Conservation (phyloP, 2,329 filamentous ascomycete species). For the Claviceps cyperi region DNA sequence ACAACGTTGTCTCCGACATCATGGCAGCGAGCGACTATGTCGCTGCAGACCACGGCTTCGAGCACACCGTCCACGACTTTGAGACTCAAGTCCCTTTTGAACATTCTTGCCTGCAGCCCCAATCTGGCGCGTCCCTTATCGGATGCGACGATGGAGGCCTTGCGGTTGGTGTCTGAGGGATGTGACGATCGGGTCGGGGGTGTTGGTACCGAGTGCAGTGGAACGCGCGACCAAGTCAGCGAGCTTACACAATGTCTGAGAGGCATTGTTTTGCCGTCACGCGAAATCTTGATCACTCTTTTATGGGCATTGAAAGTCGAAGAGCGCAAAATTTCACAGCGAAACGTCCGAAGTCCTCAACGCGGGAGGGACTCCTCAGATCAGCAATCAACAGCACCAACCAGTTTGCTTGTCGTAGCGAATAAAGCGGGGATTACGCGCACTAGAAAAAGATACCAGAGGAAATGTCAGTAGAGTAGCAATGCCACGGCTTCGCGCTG, state of each 20-base stretch:
- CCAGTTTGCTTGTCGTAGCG: conserved; percentile 11
- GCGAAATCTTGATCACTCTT: conserved; percentile 32
- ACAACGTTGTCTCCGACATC: conserved; percentile 29
- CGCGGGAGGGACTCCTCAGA: conserved; percentile 13
- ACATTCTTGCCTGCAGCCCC: conserved; percentile 60
- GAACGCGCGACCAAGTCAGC: conserved; percentile 22
- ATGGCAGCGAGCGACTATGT: conserved; percentile 33
- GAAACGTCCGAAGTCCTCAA: conserved; percentile 10
- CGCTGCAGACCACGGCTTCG: conserved; percentile 37
- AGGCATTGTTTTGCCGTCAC: conserved; percentile 27
- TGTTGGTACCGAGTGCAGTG: conserved; percentile 18
- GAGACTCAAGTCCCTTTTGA: conserved; percentile 46
- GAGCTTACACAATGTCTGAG: conserved; percentile 23
- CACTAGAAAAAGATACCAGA: conserved; percentile 7
- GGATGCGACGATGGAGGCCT: conserved; percentile 61
- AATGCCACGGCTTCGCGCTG: too few relatives aligned
- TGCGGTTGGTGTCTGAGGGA: conserved; percentile 56
- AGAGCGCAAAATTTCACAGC: conserved; percentile 20
- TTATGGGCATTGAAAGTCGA: conserved; percentile 31
- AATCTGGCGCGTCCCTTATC: conserved; percentile 56
- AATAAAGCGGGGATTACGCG: conserved; percentile 12
- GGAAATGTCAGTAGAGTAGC: conserved; percentile 3
- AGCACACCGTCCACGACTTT: conserved; percentile 40
- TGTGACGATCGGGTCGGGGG: conserved; percentile 30
- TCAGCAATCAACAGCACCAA: conserved; percentile 8